Conservation (phyloP, 371 early-diverging fungal genomes). For the Mucor sp. region DNA sequence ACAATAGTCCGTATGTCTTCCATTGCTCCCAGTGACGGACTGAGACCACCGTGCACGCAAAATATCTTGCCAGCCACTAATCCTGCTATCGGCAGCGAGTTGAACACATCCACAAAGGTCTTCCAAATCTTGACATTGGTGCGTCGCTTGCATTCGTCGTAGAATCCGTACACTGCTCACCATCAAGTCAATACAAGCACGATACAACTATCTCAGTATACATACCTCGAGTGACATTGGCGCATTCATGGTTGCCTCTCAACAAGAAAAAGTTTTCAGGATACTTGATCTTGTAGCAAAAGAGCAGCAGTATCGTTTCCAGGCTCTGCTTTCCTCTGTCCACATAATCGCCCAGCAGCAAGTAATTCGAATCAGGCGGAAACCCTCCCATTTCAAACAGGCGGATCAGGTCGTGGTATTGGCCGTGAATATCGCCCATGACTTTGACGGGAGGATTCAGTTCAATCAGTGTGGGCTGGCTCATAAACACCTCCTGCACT, state of each 20-base stretch:
- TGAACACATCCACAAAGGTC: constrained; percentile 97
- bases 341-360: constrained; percentile 99
- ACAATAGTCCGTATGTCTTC: constrained; percentile 93
- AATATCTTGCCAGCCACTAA: constrained; percentile 97
- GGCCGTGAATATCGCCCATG: constrained; percentile 94
- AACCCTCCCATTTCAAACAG: constrained; percentile 91
- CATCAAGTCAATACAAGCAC: background rate
- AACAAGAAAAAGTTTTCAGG: constrained; percentile 97
- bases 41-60: constrained; percentile 98
- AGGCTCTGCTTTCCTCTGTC: constrained; percentile 97
- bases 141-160: constrained; percentile 99
- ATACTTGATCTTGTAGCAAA: constrained; percentile 98
- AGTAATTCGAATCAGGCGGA: constrained; percentile 88
- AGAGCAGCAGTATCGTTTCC: constrained; percentile 93
- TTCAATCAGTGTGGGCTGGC: constrained; percentile 93
- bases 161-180: constrained; percentile 95
- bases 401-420: constrained; percentile 86
- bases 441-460: constrained; percentile 95
- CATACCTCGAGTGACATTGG: constrained; percentile 89
- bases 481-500: constrained; percentile 87
- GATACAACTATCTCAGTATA: background rate
- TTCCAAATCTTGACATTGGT: constrained; percentile 96
- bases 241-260: constrained; percentile 99
- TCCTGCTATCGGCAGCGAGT: constrained; percentile 96
- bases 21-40: constrained; percentile 86